phyloP scores from a whole-genome alignment of 345 rosid genomes.

The Heritiera fomes region DNA sequence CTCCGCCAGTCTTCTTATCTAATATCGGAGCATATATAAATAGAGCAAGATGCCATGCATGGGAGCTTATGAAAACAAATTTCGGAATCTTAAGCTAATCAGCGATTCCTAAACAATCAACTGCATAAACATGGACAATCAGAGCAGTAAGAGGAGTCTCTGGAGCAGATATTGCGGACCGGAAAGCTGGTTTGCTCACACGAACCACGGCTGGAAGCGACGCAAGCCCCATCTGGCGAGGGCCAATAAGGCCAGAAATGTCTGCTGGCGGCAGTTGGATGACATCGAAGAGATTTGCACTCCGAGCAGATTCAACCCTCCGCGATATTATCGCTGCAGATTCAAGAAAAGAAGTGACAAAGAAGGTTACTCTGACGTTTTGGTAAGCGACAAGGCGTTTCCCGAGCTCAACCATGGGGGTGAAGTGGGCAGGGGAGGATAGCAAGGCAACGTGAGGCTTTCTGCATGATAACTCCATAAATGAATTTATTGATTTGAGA shows the following conservation, averaged over 20 bases:
- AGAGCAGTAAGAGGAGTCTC: background rate
- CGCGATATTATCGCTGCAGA: background rate
- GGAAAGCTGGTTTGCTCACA: background rate
- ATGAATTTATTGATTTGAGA: too few relatives aligned
- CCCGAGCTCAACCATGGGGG: background rate
- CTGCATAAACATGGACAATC: background rate
- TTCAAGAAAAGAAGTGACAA: background rate
- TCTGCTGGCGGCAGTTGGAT: slow-evolving; percentile 6
- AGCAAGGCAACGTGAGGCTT: background rate
- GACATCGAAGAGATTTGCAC: background rate
- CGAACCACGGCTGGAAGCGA: background rate
- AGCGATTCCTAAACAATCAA: background rate
- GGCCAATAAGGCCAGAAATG: background rate
- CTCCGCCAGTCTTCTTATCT: slow-evolving; percentile 39
- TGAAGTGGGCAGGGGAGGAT: background rate
- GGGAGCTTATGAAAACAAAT: background rate
- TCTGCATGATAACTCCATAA: background rate
- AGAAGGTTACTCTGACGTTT: background rate
- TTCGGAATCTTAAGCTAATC: background rate
- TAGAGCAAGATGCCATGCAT: slow-evolving; percentile 46
- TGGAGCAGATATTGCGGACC: background rate
- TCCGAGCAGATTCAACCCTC: background rate
- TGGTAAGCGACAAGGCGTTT: background rate
- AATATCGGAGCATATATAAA: slow-evolving; percentile 31
- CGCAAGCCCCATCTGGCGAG: background rate